A percentile compares a stretch with the other conserved stretches of the same genome.
Evolutionary conservation across 768 basidiomycete genomes (phyloP).

Genomic region (Leccinum obscurum): DNA sequence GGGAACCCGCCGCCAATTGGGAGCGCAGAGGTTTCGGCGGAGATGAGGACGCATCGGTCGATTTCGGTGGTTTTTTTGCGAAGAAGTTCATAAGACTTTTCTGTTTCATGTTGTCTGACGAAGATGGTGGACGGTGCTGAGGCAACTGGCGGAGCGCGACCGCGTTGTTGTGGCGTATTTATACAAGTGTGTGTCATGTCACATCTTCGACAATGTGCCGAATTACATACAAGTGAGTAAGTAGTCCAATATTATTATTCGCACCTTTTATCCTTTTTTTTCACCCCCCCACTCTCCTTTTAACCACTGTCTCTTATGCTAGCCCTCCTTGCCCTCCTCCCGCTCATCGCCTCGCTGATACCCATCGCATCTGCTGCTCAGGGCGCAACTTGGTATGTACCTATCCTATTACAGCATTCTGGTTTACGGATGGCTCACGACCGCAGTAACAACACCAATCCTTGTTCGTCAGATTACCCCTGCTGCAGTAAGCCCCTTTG

Average conservation of each 20-base stretch:
- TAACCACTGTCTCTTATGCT: conserved; percentile 23
- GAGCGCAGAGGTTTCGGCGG: conserved; percentile 38
- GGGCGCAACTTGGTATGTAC: conserved; percentile 30
- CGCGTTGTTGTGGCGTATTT: conserved; percentile 23
- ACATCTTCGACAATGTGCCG: neutral
- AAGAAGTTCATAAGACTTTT: conserved; percentile 77
- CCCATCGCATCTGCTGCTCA: conserved; percentile 22
- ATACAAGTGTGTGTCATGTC: neutral
- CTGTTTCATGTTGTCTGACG: conserved; percentile 55
- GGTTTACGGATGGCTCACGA: conserved; percentile 1
- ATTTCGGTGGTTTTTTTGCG: conserved; percentile 35
- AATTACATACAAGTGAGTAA: neutral
- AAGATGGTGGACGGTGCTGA: conserved; percentile 1
- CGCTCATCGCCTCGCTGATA: conserved; percentile 17
- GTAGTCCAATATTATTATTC: neutral
- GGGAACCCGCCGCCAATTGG: conserved; percentile 40
- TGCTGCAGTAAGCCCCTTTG: conserved; percentile 43
- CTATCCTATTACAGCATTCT: neutral
- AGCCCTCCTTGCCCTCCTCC: conserved; percentile 16
- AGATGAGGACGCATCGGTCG: conserved; percentile 31
- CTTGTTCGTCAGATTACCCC: conserved; percentile 38
- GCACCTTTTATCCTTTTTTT: neutral
- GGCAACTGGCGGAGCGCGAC: neutral
- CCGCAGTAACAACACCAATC: conserved; percentile 38
- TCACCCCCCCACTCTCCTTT: conserved; percentile 16